These are phyloP conservation scores for Yamadazyma trypodendri DNA, from an alignment of 1,139 yeast species.

Conservation along the genomic window DNA sequence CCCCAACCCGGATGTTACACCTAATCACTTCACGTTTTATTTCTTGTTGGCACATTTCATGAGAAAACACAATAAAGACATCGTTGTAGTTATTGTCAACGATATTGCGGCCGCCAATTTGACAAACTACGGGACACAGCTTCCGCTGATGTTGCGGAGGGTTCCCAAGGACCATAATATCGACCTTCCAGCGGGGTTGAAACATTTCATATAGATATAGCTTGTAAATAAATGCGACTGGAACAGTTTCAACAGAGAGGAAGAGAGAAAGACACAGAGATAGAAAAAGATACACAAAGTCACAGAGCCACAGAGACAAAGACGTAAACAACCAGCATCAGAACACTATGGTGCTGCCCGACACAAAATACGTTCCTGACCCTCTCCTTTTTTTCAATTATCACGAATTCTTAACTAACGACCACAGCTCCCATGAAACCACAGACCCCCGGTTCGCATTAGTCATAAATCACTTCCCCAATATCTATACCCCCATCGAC, in stretches of 20 bases:
- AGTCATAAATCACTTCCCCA: conserved; percentile 67
- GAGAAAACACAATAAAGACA: conserved; percentile 28
- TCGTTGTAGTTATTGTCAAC: conserved; percentile 36
- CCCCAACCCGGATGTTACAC: conserved; percentile 23
- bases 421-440: conserved; percentile 24
- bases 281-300: no score
- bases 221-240: neutral
- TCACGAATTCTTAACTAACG: conserved; percentile 53
- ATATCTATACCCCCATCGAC: conserved; percentile 34
- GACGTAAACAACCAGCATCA: neutral
- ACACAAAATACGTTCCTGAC: conserved; percentile 6
- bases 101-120: conserved; percentile 29
- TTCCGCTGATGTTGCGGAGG: conserved; percentile 30
- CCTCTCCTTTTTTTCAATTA: conserved; percentile 55
- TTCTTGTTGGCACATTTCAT: conserved; percentile 49
- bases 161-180: conserved; percentile 1
- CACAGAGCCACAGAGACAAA: neutral
- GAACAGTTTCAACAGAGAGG: neutral
- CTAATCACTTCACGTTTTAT: conserved; percentile 60
- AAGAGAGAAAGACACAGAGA: neutral
- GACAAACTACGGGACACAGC: conserved; percentile 36
- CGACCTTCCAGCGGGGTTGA: conserved; percentile 7
- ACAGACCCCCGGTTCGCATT: conserved; percentile 43
- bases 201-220: neutral
- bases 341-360: conserved; percentile 7